A percentile compares a stretch with the other conserved stretches of the same genome.
Evolutionary conservation across 805 yeast genomes (phyloP).

Genomic region (Suhomyces sp.): DNA sequence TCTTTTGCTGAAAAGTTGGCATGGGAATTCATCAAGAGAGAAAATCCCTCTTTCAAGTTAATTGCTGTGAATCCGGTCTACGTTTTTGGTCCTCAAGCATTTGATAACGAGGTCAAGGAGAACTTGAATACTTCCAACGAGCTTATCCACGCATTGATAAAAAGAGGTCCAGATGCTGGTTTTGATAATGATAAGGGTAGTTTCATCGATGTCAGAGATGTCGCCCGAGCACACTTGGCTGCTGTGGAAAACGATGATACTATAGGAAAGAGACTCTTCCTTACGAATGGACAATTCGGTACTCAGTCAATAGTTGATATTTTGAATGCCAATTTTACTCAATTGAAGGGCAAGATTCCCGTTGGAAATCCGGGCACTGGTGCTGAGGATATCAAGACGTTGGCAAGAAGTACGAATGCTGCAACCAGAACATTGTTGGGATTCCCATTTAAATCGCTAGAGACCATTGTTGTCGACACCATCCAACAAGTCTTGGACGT

Average conservation of each 20-base stretch:
- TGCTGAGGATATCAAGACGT: conserved; percentile 22
- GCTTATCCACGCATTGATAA: conserved; percentile 20
- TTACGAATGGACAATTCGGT: conserved; percentile 34
- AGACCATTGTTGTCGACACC: conserved; percentile 26
- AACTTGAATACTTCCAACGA: conserved; percentile 29
- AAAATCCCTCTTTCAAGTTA: conserved; percentile 13
- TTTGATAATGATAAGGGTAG: conserved; percentile 22
- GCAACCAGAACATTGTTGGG: conserved; percentile 19
- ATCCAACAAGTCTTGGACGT: conserved; percentile 17
- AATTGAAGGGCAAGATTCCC: conserved; percentile 21
- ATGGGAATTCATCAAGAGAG: conserved; percentile 17
- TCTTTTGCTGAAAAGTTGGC: conserved; percentile 27
- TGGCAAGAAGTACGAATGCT: conserved; percentile 19
- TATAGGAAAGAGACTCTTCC: conserved; percentile 30
- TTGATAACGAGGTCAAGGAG: conserved; percentile 9
- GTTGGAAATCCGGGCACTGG: conserved; percentile 36
- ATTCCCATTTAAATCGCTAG: conserved; percentile 20
- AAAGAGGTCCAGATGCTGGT: conserved; percentile 15
- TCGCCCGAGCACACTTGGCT: conserved; percentile 30
- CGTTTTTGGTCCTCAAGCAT: conserved; percentile 43
- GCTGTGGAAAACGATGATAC: conserved; percentile 27
- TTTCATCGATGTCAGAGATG: conserved; percentile 23
- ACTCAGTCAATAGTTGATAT: conserved; percentile 32
- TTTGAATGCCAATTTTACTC: conserved; percentile 17
- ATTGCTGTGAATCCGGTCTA: conserved; percentile 37